Conservation (phyloP, 176 grass and related monocot genomes). For the Avena atlantica region DNA sequence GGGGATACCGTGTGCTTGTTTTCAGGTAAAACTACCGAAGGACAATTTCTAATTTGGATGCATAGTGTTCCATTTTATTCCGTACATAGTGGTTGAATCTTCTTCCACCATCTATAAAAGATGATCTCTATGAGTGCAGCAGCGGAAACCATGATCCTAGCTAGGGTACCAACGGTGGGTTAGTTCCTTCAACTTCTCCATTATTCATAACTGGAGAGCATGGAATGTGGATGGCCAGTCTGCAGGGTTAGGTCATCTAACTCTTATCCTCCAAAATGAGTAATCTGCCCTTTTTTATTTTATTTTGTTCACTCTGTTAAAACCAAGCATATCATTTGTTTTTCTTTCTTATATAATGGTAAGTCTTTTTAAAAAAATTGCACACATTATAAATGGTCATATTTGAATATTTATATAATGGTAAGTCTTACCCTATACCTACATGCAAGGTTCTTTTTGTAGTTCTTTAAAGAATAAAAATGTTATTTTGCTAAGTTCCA, state of each 20-base stretch:
- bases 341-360: too few species aligned
- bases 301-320: too few species aligned
- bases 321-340: too few species aligned
- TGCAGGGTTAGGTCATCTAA: constrained; percentile 50
- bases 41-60: background rate
- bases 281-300: too few species aligned
- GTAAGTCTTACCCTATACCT: background rate
- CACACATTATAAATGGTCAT: background rate
- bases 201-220: constrained; percentile 58
- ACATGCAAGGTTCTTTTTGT: background rate
- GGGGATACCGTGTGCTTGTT: constrained; percentile 2
- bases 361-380: too few species aligned
- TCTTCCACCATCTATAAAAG: too few species aligned
- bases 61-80: background rate
- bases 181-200: constrained; percentile 59
- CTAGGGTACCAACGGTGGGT: constrained; percentile 33
- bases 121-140: too few species aligned
- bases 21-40: constrained; percentile 48
- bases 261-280: background rate
- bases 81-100: background rate
- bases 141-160: constrained; percentile 44
- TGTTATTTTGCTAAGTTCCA: background rate
- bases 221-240: constrained; percentile 62
- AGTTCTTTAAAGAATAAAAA: background rate
- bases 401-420: background rate